Base-by-base conservation (phyloP, 2,329 filamentous ascomycete genomes). In the Alternaria hordeiaustralica region DNA sequence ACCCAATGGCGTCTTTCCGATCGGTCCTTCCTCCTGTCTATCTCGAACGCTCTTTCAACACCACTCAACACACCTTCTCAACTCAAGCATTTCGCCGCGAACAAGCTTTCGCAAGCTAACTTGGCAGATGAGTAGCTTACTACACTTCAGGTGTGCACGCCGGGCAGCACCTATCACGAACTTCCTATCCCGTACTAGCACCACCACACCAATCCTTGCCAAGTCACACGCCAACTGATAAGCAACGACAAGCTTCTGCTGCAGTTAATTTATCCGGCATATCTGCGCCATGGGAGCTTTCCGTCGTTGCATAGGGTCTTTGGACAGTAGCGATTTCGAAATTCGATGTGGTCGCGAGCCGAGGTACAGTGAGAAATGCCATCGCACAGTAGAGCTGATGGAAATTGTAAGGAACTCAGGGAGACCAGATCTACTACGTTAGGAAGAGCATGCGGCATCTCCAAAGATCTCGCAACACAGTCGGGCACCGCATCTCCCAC, bases 201-300 rank as follows among this genome's bases (percentile, higher is more conserved):
- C 25, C 25, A 53, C 28, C 47, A 30, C 47, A 30, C 18, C 33
- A 23, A 59, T 41, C 57, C 57, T 45, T 54, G 57, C 57, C 47
- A 59, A 59, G 57, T 59, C 36, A 25, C 47, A 20, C 57, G 50
- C 47, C 57, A 54, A 46, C 57, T 59, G 57, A 59, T 59, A 59
- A 59, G 57, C 57, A 59, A 30, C 18, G 9, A 53, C 47, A 59
- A 58, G 57, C 57, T 59, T 54, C 57, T 59, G 12, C 18, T 44
- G 33, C 55, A 43, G 21, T 50, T 58, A 50, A 50, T 50, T 9
- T 50, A 50, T 58, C 30, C 45, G 6, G 54, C 53, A 55, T 55
- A 15, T 26, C 12, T 51, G 7, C 47, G 26, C 18, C 10, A 36
- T 20, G 9, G 11, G 20, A 15, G 18, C 47, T 28, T 21, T 30